A percentile compares a stretch with the other conserved stretches of the same genome.
Conservation (phyloP, 2,329 filamentous ascomycete species). For the Colletotrichum truncatum region DNA sequence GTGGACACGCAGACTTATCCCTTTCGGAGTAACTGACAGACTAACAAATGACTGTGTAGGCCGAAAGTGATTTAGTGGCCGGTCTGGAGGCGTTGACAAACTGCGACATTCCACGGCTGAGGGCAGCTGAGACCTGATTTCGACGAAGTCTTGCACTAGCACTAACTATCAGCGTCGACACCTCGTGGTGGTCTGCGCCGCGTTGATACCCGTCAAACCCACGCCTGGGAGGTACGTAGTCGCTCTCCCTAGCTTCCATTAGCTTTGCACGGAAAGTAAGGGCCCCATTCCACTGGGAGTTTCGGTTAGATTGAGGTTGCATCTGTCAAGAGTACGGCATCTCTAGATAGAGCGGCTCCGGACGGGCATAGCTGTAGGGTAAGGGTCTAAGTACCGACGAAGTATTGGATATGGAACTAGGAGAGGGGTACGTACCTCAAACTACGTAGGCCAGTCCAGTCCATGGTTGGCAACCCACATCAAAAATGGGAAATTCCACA, state of each 20-base stretch:
- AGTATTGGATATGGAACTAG: neutral
- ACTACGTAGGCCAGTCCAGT: neutral
- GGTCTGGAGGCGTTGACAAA: neutral
- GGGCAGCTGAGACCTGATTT: slow-evolving; percentile 13
- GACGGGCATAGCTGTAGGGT: neutral
- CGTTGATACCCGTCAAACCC: neutral
- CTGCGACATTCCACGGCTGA: slow-evolving; percentile 2
- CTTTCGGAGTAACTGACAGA: neutral
- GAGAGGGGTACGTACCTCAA: neutral
- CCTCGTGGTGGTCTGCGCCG: neutral
- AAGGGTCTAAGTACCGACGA: neutral
- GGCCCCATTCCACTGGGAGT: slow-evolving; percentile 21
- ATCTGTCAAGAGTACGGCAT: slow-evolving; percentile 11
- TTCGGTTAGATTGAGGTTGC: slow-evolving; percentile 27
- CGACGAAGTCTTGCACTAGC: neutral
- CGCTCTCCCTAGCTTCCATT: slow-evolving; percentile 14
- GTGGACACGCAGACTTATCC: slow-evolving; percentile 1
- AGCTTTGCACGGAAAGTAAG: slow-evolving; percentile 20
- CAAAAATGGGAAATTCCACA: neutral
- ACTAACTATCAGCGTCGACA: neutral
- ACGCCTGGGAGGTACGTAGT: slow-evolving; percentile 12
- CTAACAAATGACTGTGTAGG: neutral
- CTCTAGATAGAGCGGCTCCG: slow-evolving; percentile 10
- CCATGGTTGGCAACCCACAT: neutral
- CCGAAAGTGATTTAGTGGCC: neutral